phyloP scores from a whole-genome alignment of 2,329 filamentous ascomycete species.

The Erysiphe pulchra region DNA sequence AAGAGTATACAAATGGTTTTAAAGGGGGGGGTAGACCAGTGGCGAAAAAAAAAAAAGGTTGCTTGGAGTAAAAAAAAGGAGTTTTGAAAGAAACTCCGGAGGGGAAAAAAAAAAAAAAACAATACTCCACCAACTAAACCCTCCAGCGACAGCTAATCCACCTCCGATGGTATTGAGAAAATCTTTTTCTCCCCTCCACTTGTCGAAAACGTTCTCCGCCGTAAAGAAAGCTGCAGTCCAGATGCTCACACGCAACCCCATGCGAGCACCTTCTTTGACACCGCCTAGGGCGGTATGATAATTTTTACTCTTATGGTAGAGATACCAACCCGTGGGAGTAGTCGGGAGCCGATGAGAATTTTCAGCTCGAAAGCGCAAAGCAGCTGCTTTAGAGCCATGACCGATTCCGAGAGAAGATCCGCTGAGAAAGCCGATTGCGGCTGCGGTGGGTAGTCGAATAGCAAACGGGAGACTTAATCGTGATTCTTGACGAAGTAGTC shows the following conservation, averaged over 20 bases:
- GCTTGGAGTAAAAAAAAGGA: constrained; percentile 1
- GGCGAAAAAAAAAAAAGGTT: too few species aligned
- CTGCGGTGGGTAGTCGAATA: constrained; percentile 38
- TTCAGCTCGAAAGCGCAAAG: constrained; percentile 75
- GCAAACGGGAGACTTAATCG: constrained; percentile 36
- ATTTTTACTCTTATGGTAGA: constrained; percentile 98
- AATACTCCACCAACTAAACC: constrained; percentile 65
- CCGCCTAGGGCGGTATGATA: constrained; percentile 63
- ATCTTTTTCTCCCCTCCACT: constrained; percentile 42
- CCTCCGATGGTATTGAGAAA: constrained; percentile 61
- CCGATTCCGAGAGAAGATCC: constrained; percentile 45
- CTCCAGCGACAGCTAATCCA: constrained; percentile 59
- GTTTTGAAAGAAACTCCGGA: not conserved
- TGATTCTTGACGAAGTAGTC: constrained; percentile 4
- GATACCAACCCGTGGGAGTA: constrained; percentile 68
- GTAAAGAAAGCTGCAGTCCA: constrained; percentile 57
- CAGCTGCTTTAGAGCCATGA: constrained; percentile 47
- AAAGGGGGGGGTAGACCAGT: too few species aligned
- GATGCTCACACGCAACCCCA: constrained; percentile 42
- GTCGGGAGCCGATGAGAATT: constrained; percentile 83
- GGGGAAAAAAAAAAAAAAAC: constrained; percentile 12
- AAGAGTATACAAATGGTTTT: too few species aligned
- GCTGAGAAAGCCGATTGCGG: constrained; percentile 34
- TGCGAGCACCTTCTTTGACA: constrained; percentile 49
- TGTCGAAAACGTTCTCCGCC: constrained; percentile 67